A percentile compares a stretch with the other conserved stretches of the same genome.
Conservation (phyloP, 768 basidiomycete genomes). For the Gymnopilus dilepis region DNA sequence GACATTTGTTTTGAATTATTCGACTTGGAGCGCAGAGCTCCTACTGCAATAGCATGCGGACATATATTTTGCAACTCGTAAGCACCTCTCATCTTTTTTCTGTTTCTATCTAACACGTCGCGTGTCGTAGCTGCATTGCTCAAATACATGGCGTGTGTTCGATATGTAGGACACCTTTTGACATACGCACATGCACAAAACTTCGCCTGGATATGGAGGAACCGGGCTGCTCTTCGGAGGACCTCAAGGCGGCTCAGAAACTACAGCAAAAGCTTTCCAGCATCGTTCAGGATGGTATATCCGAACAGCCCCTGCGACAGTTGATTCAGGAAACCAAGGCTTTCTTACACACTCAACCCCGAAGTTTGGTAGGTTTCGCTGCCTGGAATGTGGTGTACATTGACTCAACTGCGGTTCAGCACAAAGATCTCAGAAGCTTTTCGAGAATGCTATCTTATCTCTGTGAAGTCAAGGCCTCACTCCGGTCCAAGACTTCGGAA, state of each 20-base stretch:
- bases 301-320: slow-evolving; percentile 52
- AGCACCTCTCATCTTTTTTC: slow-evolving; percentile 24
- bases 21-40: slow-evolving; percentile 54
- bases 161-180: slow-evolving; percentile 64
- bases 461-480: slow-evolving; percentile 50
- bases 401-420: slow-evolving; percentile 38
- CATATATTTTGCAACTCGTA: slow-evolving; percentile 68
- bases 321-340: slow-evolving; percentile 55
- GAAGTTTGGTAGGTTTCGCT: slow-evolving; percentile 46
- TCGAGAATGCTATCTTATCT: slow-evolving; percentile 56
- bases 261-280: slow-evolving; percentile 58
- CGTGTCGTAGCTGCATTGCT: slow-evolving; percentile 55
- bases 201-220: slow-evolving; percentile 65
- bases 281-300: slow-evolving; percentile 61
- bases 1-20: slow-evolving; percentile 79
- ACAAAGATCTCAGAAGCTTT: slow-evolving; percentile 54
- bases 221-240: slow-evolving; percentile 30
- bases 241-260: slow-evolving; percentile 51
- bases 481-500: slow-evolving; percentile 40
- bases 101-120: slow-evolving; percentile 8
- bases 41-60: slow-evolving; percentile 72
- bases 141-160: slow-evolving; percentile 59
- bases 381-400: neutral
- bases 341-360: slow-evolving; percentile 52
- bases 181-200: slow-evolving; percentile 48